phyloP scores from a whole-genome alignment of 306 rosid genomes.

The Gastrolobium bilobum region DNA sequence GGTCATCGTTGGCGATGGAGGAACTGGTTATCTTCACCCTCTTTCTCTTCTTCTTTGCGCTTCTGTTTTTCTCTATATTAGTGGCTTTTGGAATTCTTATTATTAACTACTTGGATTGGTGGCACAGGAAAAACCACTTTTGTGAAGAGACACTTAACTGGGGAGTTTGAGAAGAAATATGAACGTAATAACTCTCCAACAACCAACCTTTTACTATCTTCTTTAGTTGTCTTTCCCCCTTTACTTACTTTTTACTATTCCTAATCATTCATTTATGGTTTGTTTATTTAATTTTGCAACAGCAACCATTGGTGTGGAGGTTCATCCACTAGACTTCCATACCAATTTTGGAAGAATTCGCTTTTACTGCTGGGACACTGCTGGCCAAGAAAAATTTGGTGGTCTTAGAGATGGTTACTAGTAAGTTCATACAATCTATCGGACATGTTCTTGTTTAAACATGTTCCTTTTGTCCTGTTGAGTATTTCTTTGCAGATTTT shows the following conservation, averaged over 20 bases:
- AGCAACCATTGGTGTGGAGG: slow-evolving; percentile 90
- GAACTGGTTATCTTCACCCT: slow-evolving; percentile 58
- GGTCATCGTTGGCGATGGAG: slow-evolving; percentile 83
- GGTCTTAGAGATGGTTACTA: slow-evolving; percentile 88
- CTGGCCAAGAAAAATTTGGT: slow-evolving; percentile 87
- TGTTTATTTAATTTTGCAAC: slow-evolving; percentile 34
- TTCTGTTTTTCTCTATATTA: neutral
- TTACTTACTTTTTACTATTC: neutral
- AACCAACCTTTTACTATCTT: neutral
- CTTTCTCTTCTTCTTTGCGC: neutral
- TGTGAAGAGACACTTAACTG: slow-evolving; percentile 80
- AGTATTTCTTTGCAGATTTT: neutral
- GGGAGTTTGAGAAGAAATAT: slow-evolving; percentile 88
- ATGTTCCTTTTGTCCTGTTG: neutral
- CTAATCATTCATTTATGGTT: neutral
- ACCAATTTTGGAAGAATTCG: slow-evolving; percentile 76
- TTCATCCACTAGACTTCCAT: slow-evolving; percentile 80
- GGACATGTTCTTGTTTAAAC: neutral
- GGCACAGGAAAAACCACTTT: slow-evolving; percentile 79
- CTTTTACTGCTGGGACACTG: slow-evolving; percentile 90
- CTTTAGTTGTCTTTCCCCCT: neutral
- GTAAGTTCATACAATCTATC: slow-evolving; percentile 54
- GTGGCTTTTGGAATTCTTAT: neutral
- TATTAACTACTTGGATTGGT: neutral
- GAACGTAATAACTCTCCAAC: slow-evolving; percentile 59